A percentile compares a stretch with the other conserved stretches of the same genome.
These are phyloP conservation scores for Penicillium turbatum DNA, from an alignment of 495 filamentous ascomycete species.

Conservation along the genomic window DNA sequence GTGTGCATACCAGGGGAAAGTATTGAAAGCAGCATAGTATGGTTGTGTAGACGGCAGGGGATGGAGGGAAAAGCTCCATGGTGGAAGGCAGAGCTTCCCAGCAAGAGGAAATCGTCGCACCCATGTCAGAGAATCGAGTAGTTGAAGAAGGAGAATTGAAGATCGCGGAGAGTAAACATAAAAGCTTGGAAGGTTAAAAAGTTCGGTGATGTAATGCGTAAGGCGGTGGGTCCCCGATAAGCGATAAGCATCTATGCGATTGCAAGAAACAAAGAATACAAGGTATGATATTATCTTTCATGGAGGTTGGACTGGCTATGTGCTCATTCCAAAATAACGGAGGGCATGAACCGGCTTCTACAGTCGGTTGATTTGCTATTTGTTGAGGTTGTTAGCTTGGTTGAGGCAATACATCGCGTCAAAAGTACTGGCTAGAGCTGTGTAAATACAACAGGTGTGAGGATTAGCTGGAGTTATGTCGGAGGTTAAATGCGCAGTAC, in stretches of 20 bases:
- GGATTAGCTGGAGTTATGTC: too few relatives aligned
- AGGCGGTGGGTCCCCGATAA: slow-evolving; percentile 8
- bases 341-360: too few relatives aligned
- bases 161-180: slow-evolving; percentile 1
- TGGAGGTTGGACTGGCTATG: too few relatives aligned
- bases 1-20: slow-evolving; percentile 39
- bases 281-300: too few relatives aligned
- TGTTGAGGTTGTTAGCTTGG: neutral
- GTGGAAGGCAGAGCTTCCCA: slow-evolving; percentile 20
- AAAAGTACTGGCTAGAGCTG: too few relatives aligned
- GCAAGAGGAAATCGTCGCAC: slow-evolving; percentile 19
- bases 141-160: neutral
- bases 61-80: slow-evolving; percentile 47
- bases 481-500: neutral
- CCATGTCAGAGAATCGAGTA: slow-evolving; percentile 22
- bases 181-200: neutral
- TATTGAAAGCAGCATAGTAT: slow-evolving; percentile 49
- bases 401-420: too few relatives aligned
- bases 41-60: slow-evolving; percentile 45
- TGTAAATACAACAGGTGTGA: too few relatives aligned
- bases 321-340: too few relatives aligned
- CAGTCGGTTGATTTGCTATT: neutral
- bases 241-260: too few relatives aligned
- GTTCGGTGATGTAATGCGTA: slow-evolving; percentile 3
- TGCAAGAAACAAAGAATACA: too few relatives aligned